Evolutionary conservation across 306 rosid genomes (phyloP).

Genomic region (Fragaria ananassa): DNA sequence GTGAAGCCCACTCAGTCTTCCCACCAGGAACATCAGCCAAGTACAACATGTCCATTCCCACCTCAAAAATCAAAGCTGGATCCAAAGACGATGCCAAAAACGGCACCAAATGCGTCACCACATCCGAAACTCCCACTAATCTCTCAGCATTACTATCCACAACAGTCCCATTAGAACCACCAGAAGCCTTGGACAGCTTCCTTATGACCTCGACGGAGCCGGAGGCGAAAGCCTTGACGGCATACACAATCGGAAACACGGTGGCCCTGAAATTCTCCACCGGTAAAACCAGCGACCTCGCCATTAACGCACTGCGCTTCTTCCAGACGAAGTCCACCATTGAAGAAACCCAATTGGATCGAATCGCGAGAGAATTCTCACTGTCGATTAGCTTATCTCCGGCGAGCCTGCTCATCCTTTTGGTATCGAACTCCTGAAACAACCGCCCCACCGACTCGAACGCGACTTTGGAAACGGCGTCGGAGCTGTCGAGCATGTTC

Average conservation of each 20-base stretch:
- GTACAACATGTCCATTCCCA: conserved; percentile 90
- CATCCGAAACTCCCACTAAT: conserved; percentile 89
- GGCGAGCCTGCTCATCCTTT: conserved; percentile 87
- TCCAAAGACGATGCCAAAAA: conserved; percentile 89
- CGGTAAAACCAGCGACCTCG: conserved; percentile 80
- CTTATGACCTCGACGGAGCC: conserved; percentile 79
- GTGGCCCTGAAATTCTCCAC: conserved; percentile 86
- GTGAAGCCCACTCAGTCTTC: conserved; percentile 98
- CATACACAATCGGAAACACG: conserved; percentile 81
- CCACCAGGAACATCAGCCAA: conserved; percentile 99
- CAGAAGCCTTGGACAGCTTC: conserved; percentile 70
- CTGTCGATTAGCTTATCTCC: conserved; percentile 92
- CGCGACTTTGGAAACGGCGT: conserved; percentile 84
- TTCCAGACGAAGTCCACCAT: conserved; percentile 97
- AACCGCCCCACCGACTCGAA: conserved; percentile 90
- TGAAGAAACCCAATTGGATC: conserved; percentile 93
- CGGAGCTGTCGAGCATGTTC: conserved; percentile 85
- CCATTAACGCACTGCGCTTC: conserved; percentile 86
- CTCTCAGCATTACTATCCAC: conserved; percentile 77
- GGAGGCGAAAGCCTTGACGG: conserved; percentile 89
- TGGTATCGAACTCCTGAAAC: conserved; percentile 87
- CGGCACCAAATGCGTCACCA: conserved; percentile 86
- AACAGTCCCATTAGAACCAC: conserved; percentile 20
- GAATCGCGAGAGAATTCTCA: conserved; percentile 87
- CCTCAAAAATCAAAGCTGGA: conserved; percentile 91